These are phyloP conservation scores for Thelephora aurantiotincta DNA, from an alignment of 768 basidiomycete species.

Conservation along the genomic window DNA sequence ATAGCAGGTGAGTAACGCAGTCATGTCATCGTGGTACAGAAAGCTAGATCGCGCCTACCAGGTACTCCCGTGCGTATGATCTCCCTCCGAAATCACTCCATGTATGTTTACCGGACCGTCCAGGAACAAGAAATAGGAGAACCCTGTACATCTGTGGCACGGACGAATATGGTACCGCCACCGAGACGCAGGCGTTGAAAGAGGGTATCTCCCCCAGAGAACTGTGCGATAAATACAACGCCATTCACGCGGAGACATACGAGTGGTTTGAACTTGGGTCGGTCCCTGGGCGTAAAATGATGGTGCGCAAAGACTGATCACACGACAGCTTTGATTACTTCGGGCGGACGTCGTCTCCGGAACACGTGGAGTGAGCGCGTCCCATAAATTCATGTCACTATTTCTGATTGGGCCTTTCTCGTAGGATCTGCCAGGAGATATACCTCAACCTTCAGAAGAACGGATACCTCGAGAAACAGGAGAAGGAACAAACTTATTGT, in stretches of 20 bases:
- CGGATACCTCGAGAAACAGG: conserved; percentile 63
- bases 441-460: conserved; percentile 76
- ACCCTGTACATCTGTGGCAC: conserved; percentile 96
- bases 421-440: conserved; percentile 81
- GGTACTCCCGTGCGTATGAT: conserved; percentile 42
- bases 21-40: background rate
- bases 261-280: conserved; percentile 96
- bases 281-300: conserved; percentile 9
- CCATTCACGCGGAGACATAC: conserved; percentile 84
- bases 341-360: conserved; percentile 82
- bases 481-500: conserved; percentile 90
- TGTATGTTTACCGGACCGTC: background rate
- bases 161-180: conserved; percentile 99
- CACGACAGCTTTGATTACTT: conserved; percentile 78
- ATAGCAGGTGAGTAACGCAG: conserved; percentile 58
- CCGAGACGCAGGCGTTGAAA: conserved; percentile 92
- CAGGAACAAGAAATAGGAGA: conserved; percentile 66
- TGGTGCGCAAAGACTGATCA: conserved; percentile 1
- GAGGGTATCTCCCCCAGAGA: conserved; percentile 67
- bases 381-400: background rate
- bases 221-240: conserved; percentile 85
- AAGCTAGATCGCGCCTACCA: conserved; percentile 12
- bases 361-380: conserved; percentile 68
- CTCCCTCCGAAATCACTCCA: background rate
- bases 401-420: background rate